phyloP scores from a whole-genome alignment of 331 rosid genomes.

The Prunus yedoensis region DNA sequence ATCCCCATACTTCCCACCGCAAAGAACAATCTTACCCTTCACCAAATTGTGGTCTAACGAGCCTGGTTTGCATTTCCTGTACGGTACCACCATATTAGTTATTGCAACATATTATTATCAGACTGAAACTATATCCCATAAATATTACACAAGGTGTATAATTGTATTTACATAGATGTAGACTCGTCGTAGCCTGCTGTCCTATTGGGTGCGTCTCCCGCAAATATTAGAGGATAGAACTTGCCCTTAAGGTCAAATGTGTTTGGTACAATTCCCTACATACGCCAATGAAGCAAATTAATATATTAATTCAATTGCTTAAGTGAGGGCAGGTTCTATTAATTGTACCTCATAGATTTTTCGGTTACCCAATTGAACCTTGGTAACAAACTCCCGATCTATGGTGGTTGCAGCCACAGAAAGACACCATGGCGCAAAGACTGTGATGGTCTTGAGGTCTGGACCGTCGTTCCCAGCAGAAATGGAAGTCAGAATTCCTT shows the following conservation, averaged over 20 bases:
- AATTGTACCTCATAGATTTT: constrained; percentile 27
- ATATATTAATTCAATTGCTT: no score
- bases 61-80: constrained; percentile 22
- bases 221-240: no score
- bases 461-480: constrained; percentile 52
- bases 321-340: background rate
- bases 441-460: background rate
- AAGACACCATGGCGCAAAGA: constrained; percentile 47
- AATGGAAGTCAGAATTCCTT: constrained; percentile 39
- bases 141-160: no score
- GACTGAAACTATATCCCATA: no score
- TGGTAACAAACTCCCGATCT: constrained; percentile 42
- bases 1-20: constrained; percentile 25
- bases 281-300: background rate
- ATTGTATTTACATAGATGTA: no score
- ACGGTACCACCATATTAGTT: background rate
- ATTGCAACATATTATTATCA: background rate
- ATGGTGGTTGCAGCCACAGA: constrained; percentile 55
- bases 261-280: constrained; percentile 39
- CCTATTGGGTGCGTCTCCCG: no score
- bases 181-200: no score
- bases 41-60: constrained; percentile 35
- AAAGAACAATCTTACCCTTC: constrained; percentile 48
- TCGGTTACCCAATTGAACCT: constrained; percentile 44
- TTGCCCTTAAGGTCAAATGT: no score